Evolutionary conservation across 805 yeast species (phyloP).

Genomic region (Pichia gijzeniarum): DNA sequence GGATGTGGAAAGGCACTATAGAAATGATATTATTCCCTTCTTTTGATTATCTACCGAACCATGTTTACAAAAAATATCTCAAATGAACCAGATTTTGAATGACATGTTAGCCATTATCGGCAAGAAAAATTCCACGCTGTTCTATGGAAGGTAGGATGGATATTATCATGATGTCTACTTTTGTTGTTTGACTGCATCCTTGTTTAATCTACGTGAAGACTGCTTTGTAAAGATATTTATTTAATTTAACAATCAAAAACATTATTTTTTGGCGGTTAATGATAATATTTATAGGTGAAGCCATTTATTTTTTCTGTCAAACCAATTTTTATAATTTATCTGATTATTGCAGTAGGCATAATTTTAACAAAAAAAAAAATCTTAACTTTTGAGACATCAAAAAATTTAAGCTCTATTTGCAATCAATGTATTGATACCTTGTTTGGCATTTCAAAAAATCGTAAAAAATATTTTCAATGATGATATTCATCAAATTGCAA

Average conservation of each 20-base stretch:
- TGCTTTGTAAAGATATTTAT: too few species aligned
- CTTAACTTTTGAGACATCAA: slow-evolving; percentile 57
- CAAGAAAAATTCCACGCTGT: not conserved
- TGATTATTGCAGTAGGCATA: slow-evolving; percentile 63
- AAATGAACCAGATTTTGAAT: too few species aligned
- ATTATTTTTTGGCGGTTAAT: too few species aligned
- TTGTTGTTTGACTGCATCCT: not conserved
- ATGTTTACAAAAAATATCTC: too few species aligned
- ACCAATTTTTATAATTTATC: slow-evolving; percentile 76
- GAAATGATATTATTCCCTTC: too few species aligned
- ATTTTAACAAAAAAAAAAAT: slow-evolving; percentile 55
- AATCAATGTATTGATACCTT: slow-evolving; percentile 65
- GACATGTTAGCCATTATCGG: too few species aligned
- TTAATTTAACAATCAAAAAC: too few species aligned
- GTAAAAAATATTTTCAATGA: slow-evolving; percentile 57
- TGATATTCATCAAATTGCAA: slow-evolving; percentile 67
- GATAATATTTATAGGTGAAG: slow-evolving; percentile 40
- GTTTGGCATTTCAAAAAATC: slow-evolving; percentile 67
- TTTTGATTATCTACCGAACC: too few species aligned
- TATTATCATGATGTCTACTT: not conserved
- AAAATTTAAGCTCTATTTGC: slow-evolving; percentile 65
- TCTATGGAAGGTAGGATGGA: too few species aligned
- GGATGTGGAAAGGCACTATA: too few species aligned
- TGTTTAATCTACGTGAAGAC: too few species aligned
- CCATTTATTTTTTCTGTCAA: slow-evolving; percentile 74